Evolutionary conservation across 768 basidiomycete species (phyloP), one percentile per base, ranked within the genome.

Genomic region (Kwoniella sp.): DNA sequence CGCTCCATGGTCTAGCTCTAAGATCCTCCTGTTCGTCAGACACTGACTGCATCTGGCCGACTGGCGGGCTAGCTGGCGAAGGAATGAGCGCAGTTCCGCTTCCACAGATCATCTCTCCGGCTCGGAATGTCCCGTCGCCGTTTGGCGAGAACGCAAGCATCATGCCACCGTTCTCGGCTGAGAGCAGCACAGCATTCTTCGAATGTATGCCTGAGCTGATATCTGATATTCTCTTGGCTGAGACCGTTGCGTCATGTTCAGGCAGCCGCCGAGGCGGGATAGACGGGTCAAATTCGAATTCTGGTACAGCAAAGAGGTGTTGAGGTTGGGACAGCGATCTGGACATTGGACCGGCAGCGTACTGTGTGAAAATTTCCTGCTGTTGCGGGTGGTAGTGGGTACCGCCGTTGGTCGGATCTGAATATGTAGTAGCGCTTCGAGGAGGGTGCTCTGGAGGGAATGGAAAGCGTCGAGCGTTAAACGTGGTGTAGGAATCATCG

Each of bases 71-170:
- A 23, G 56, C 58, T 12, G 67, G 66, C 15, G 68, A 72, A 20
- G 72, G 62, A 11, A 71, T 59, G 23, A 69, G 23, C 3, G 61
- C 66, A 2, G 71, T 70, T 13, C 61, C 58, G 7, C 30, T 34
- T 25, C 69, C 69, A 54, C 60, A 67, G 20, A 71, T 72, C 58
- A 63, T 22, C 52, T 70, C 65, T 4, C 71, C 67, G 20, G 58
- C 47, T 34, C 66, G 56, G 34, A 57, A 75, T 1, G 65, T 58
- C 8, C 71, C 73, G 26, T 67, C 67, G 1, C 68, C 69, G 1
- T 58, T 52, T 2, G 73, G 70, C 8, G 73, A 73, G 60, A 70
- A 74, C 17, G 69, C 71, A 11, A 77, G 60, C 73, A 74, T 74
- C 62, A 72, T 70, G 11, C 71, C 72, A 0, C 75, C 73, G 2